Conservation (phyloP, 2,329 filamentous ascomycete species). For the Nemania bipapillata region DNA sequence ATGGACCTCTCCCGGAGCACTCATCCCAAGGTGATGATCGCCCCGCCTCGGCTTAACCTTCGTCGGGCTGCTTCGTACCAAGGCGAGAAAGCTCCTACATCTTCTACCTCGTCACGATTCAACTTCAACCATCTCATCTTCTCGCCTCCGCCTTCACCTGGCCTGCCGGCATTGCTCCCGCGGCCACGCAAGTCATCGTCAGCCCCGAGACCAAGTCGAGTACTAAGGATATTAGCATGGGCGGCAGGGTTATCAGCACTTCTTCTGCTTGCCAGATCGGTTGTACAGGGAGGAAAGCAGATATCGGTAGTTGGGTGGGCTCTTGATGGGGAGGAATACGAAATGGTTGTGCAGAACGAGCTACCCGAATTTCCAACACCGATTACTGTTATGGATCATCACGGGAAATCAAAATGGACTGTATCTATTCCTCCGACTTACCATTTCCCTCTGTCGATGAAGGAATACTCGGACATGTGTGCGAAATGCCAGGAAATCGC, state of each 20-base stretch:
- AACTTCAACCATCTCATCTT: slow-evolving; percentile 75
- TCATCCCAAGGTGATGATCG: slow-evolving; percentile 63
- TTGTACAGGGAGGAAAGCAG: slow-evolving; percentile 49
- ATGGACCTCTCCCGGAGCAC: slow-evolving; percentile 59
- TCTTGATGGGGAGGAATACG: slow-evolving; percentile 62
- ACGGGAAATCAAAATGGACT: slow-evolving; percentile 78
- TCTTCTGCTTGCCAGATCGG: slow-evolving; percentile 60
- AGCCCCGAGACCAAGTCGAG: slow-evolving; percentile 66
- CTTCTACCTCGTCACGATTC: slow-evolving; percentile 71
- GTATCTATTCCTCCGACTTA: slow-evolving; percentile 77
- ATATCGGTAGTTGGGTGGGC: slow-evolving; percentile 55
- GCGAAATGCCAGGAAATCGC: slow-evolving; percentile 73
- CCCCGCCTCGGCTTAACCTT: slow-evolving; percentile 68
- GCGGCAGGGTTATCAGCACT: slow-evolving; percentile 62
- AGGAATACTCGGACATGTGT: slow-evolving; percentile 77
- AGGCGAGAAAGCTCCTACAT: slow-evolving; percentile 64
- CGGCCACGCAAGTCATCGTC: slow-evolving; percentile 71
- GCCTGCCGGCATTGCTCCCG: slow-evolving; percentile 74
- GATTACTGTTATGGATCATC: slow-evolving; percentile 73
- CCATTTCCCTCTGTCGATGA: slow-evolving; percentile 72
- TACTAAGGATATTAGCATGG: slow-evolving; percentile 67
- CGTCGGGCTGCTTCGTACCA: slow-evolving; percentile 68
- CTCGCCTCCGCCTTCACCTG: slow-evolving; percentile 73
- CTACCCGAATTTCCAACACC: slow-evolving; percentile 79
- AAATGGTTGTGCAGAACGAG: slow-evolving; percentile 72